Base-by-base conservation (phyloP, 2,329 filamentous ascomycete species). In the Chaetomiaceae sp. region DNA sequence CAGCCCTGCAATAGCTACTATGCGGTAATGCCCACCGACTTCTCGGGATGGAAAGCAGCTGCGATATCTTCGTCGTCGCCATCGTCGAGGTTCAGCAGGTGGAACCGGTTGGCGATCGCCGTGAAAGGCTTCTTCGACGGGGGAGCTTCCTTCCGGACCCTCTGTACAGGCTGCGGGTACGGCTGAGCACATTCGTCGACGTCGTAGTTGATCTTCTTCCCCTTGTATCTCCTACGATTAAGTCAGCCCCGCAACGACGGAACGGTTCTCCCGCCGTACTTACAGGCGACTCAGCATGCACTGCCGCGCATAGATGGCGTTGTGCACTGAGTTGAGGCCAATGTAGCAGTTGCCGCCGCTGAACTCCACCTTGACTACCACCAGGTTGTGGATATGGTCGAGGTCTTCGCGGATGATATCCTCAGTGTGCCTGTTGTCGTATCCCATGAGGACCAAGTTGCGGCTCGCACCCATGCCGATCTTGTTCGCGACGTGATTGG, bases 311-410 rank as follows among this genome's bases (percentile, higher is more conserved):
- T 83, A 87, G 42, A 88, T 74, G 10, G 87, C 84, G 51, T 84
- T 83, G 58, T 84, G 76, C 9, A 94, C 75, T 0, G 86, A 88
- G 62, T 90, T 94, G 7, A 83, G 87, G 45, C 78, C 81, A 53
- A 94, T 79, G 62, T 78, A 78, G 48, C 77, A 84, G 62, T 81
- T 77, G 4, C 72, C 72, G 15, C 72, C 68, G 3, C 66, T 64
- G 62, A 86, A 83, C 7, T 67, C 65, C 36, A 93, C 67, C 35
- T 76, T 76, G 57, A 93, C 72, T 10, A 94, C 76, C 18, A 83
- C 70, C 1, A 94, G 72, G 51, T 87, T 86, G 68, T 91, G 82
- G 50, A 94, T 91, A 61, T 94, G 88, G 19, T 89, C 83, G 30
- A 93, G 72, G 56, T 94, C 85, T 4, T 82, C 74, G 10, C 84